Evolutionary conservation across 805 yeast species (phyloP), one percentile per base, ranked within the genome.

Genomic region (Brettanomyces naardenensis): DNA sequence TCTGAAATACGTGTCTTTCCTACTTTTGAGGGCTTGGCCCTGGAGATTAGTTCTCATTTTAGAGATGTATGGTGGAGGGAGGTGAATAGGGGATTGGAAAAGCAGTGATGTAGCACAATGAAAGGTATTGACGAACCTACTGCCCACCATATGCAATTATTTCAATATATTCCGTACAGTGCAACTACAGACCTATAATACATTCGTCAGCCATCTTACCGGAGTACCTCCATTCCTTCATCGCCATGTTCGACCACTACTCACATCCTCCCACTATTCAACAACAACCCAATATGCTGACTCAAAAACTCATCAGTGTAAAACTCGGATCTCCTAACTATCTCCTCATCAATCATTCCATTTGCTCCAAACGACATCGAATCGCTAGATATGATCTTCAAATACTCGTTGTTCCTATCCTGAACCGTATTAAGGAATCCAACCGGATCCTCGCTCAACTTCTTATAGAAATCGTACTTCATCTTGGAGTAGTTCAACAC

Each of bases 341-440:
- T 68, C 54, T 89, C 97, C 62, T 90, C 97, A 54, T 84, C 92
- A 50, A 53, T 44, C 19, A 49, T 31, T 18, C 60, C 63, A 21
- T 53, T 56, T 18, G 47, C 46, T n/a, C 59, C 61, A 36, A 48
- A 54, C 3, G 62, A 52, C 39, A 62, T 54, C 20, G 65, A 58
- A 46, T 92, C 97, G 46, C 95, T 88, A 42, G 87, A 74, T 45
- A 92, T 68, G 11, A 90, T 83, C 61, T 83, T 88, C 52, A 92
- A 69, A 34, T 90, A 84, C 42, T 87, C 85, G 13, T 87, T 69
- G 58, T 92, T 95, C 31, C 87, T 80, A 31, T 78, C 81, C 44
- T 79, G 66, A 73, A 95, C 84, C 36, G 75, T 70, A 39, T 79
- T 68, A 47, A 92, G 62, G 49, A 87, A 85, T 19, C 69, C 69